Conservation (phyloP, 2,329 filamentous ascomycete species). For the Xylaria multiplex region DNA sequence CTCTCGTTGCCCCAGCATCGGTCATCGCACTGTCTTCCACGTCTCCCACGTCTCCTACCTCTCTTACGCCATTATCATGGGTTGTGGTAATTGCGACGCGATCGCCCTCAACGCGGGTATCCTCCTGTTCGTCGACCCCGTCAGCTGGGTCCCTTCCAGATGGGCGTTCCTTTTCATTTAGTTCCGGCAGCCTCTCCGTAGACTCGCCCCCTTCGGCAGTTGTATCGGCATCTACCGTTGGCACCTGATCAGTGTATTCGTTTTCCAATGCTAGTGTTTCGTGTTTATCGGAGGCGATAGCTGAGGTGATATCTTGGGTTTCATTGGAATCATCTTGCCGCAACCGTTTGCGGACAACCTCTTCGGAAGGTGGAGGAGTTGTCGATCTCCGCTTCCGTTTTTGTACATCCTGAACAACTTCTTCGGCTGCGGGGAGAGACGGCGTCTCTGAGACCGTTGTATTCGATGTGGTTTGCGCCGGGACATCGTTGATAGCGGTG, state of each 20-base stretch:
- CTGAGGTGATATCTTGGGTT: constrained; percentile 16
- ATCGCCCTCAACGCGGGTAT: background rate
- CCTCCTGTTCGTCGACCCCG: constrained; percentile 13
- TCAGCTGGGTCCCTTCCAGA: constrained; percentile 18
- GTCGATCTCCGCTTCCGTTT: constrained; percentile 75
- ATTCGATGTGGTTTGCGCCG: constrained; percentile 29
- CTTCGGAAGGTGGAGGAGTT: constrained; percentile 67
- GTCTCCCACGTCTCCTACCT: constrained; percentile 35
- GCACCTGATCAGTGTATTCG: constrained; percentile 14
- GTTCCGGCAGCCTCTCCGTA: constrained; percentile 13
- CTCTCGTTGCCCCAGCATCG: constrained; percentile 32
- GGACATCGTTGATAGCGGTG: constrained; percentile 39
- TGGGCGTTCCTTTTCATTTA: constrained; percentile 17
- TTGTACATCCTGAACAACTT: constrained; percentile 61
- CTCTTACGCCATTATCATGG: background rate
- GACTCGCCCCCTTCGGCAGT: constrained; percentile 17
- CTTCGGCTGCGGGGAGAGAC: constrained; percentile 43
- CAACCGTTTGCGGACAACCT: constrained; percentile 65
- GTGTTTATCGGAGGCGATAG: constrained; percentile 14
- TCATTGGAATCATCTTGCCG: constrained; percentile 53
- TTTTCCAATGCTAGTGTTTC: constrained; percentile 20
- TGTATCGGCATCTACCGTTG: constrained; percentile 37
- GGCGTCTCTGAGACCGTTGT: constrained; percentile 35
- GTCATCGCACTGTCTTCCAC: constrained; percentile 34
- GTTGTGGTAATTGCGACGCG: background rate